Evolutionary conservation across 495 filamentous ascomycete species (phyloP).

Genomic region (Podospora tetraspora): DNA sequence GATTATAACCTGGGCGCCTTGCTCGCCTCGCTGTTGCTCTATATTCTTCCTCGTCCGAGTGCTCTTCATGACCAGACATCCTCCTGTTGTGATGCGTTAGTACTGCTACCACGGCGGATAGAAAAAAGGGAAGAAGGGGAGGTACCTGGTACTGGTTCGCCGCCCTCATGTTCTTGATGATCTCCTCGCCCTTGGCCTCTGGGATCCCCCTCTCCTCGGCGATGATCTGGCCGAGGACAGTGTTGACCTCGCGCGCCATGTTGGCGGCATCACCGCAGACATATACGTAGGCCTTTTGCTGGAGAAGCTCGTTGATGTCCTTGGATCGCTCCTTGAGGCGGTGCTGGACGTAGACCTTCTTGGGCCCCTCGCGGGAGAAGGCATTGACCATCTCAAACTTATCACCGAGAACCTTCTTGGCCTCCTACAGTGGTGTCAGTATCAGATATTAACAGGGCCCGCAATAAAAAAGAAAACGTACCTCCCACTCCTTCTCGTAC

Average conservation of each 20-base stretch:
- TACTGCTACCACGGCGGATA: conserved; percentile 20
- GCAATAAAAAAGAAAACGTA: conserved; percentile 43
- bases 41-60: not conserved
- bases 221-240: conserved; percentile 76
- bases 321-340: conserved; percentile 74
- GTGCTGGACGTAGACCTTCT: conserved; percentile 98
- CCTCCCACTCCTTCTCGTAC: conserved; percentile 89
- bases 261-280: conserved; percentile 97
- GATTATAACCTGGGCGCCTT: conserved; percentile 16
- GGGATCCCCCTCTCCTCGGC: conserved; percentile 73
- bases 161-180: conserved; percentile 91
- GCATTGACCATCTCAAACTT: conserved; percentile 83
- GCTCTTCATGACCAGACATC: conserved; percentile 76
- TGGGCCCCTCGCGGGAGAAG: conserved; percentile 77
- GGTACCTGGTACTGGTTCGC: conserved; percentile 89
- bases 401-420: conserved; percentile 74
- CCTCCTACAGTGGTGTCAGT: conserved; percentile 52
- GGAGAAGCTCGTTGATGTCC: conserved; percentile 81
- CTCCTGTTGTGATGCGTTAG: conserved; percentile 45
- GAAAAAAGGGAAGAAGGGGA: conserved; percentile 1
- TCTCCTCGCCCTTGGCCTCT: conserved; percentile 82
- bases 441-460: not conserved
- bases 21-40: conserved; percentile 1
- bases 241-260: conserved; percentile 96
- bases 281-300: conserved; percentile 90